Base-by-base conservation (phyloP, 441 rosid species). In the Erodium trifolium region DNA sequence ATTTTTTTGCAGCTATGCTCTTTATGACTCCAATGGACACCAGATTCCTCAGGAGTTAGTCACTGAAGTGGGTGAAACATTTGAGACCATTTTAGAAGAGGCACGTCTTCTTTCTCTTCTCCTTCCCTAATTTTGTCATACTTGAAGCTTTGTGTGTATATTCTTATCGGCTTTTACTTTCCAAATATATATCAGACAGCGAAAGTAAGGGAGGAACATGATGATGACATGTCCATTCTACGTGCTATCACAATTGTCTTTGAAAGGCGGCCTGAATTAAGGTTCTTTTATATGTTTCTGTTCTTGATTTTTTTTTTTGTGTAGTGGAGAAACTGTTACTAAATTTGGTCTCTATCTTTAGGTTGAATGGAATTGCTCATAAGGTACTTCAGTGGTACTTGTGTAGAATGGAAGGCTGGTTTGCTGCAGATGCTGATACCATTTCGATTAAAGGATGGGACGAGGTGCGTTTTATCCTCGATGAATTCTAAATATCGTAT, bases 371-470 rank as follows among this genome's bases (percentile, higher is more conserved):
- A 67, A 83, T 91, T 73, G 76, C 86, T 14, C 80, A 87, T 69
- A 89, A 88, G 82, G 99, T 93, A 62, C 93, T 93, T 63, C 97
- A 93, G 68, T 93, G 96, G 99, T 93, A 93, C 73, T 80, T 91
- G 49, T 89, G 99, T 78, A 88, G 34, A 31, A 31, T 31, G 34
- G 34, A 31, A 31, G 34, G 34, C 34, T 31, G 34, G 34, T 31
- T 31, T 80, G 99, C 96, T 73, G 91, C 99, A 68, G 99, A 93
- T 80, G 90, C 97, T 41, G 96, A 93, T 69, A 88, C 92, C 68
- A 93, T 93, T 68, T 91, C 99, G 1, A 80, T 86, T 35, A 88
- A 82, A 78, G 76, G 85, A 69, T 93, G 97, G 99, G 97, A 91
- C 78, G 81, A 91, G 90, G 98, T 79, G 67, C 74, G 78, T 69